Conservation (phyloP, 495 filamentous ascomycete genomes). For the Xanthoparmelia taractica region DNA sequence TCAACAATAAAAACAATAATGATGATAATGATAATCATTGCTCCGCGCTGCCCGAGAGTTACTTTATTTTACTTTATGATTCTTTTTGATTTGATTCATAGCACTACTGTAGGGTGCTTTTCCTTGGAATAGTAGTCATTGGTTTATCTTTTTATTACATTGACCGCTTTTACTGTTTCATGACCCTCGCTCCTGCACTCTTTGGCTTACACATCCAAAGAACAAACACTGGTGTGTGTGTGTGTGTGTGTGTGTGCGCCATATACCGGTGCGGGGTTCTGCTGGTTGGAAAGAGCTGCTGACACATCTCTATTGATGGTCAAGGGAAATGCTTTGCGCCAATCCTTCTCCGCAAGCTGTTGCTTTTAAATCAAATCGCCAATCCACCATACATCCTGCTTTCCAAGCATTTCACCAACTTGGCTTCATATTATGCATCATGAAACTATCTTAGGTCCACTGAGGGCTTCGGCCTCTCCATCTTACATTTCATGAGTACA, state of each 20-base stretch:
- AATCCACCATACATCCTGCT: background rate
- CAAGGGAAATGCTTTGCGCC: background rate
- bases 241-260: no score
- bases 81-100: no score
- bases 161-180: background rate
- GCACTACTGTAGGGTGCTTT: no score
- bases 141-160: no score
- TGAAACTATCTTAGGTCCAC: background rate
- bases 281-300: background rate
- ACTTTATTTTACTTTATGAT: no score
- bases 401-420: no score
- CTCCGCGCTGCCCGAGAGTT: background rate
- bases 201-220: background rate
- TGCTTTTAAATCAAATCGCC: conserved; percentile 1
- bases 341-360: background rate
- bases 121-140: no score
- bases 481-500: background rate
- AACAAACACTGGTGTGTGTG: background rate
- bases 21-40: no score
- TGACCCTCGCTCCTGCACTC: background rate
- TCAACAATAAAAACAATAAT: no score
- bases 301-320: background rate
- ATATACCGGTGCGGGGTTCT: background rate
- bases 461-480: background rate
- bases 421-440: background rate